These are phyloP conservation scores for Sporopachydermia quercuum DNA, from an alignment of 805 yeast genomes.

Conservation along the genomic window DNA sequence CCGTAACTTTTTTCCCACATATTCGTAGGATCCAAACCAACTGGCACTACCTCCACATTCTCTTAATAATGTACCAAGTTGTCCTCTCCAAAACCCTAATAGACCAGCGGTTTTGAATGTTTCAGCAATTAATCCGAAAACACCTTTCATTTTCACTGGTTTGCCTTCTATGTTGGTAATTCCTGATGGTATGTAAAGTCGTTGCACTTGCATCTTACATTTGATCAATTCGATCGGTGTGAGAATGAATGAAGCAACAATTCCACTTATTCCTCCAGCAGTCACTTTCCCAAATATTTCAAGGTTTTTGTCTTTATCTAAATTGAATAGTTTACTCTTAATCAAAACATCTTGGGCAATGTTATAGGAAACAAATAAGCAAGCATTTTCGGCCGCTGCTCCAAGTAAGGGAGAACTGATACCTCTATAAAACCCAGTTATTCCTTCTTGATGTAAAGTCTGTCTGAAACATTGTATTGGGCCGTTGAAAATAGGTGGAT, in stretches of 20 bases:
- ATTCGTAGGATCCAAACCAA: constrained; percentile 87
- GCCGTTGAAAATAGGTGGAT: constrained; percentile 30
- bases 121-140: constrained; percentile 22
- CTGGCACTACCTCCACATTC: constrained; percentile 86
- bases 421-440: constrained; percentile 69
- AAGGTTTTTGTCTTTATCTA: constrained; percentile 11
- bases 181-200: constrained; percentile 14
- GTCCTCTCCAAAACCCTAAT: constrained; percentile 77
- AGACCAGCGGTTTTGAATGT: constrained; percentile 41
- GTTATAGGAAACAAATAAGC: constrained; percentile 55
- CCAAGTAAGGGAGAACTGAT: constrained; percentile 73
- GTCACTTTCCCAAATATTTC: constrained; percentile 31
- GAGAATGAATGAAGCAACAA: constrained; percentile 64
- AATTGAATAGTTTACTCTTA: constrained; percentile 5
- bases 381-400: constrained; percentile 81
- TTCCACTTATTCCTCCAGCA: constrained; percentile 75
- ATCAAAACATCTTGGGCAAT: constrained; percentile 26
- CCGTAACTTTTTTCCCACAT: constrained; percentile 19
- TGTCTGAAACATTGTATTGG: constrained; percentile 51
- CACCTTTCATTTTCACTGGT: constrained; percentile 10
- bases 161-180: too few species aligned
- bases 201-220: constrained; percentile 70
- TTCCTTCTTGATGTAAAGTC: constrained; percentile 57
- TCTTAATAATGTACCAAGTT: constrained; percentile 62
- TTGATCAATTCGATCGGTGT: constrained; percentile 90